These are phyloP conservation scores for Ophiostoma tasmaniense DNA, from an alignment of 2,329 filamentous ascomycete species.

Conservation along the genomic window DNA sequence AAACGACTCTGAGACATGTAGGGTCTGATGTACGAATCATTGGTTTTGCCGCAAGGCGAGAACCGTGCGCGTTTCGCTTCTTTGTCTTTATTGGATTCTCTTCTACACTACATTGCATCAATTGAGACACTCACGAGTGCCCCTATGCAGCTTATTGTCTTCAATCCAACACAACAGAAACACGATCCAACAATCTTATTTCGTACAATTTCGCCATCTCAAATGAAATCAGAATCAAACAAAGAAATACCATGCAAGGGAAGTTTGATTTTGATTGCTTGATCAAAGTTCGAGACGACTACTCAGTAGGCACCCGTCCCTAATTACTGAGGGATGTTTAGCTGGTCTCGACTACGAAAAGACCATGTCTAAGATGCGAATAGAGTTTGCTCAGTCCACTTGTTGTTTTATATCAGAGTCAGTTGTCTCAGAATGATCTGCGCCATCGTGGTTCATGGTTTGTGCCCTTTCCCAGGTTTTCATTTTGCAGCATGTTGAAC, in stretches of 20 bases:
- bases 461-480: not conserved
- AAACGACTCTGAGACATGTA: not conserved
- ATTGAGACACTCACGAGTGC: not conserved
- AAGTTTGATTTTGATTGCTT: not conserved
- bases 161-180: not conserved
- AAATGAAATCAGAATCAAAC: not conserved
- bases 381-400: not conserved
- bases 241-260: not conserved
- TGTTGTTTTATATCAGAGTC: constrained; percentile 2
- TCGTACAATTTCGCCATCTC: too few species aligned
- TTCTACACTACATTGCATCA: not conserved
- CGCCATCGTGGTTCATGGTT: not conserved
- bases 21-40: not conserved
- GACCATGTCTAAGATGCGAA: not conserved
- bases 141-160: not conserved
- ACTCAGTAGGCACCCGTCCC: not conserved
- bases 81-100: not conserved
- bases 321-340: not conserved
- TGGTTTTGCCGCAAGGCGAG: not conserved
- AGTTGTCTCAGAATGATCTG: not conserved
- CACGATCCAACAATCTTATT: not conserved
- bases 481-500: not conserved
- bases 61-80: constrained; percentile 2
- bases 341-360: not conserved
- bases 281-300: not conserved